These are phyloP conservation scores for Fusarium goolgardi DNA, from an alignment of 2,329 filamentous ascomycete genomes.

Conservation along the genomic window DNA sequence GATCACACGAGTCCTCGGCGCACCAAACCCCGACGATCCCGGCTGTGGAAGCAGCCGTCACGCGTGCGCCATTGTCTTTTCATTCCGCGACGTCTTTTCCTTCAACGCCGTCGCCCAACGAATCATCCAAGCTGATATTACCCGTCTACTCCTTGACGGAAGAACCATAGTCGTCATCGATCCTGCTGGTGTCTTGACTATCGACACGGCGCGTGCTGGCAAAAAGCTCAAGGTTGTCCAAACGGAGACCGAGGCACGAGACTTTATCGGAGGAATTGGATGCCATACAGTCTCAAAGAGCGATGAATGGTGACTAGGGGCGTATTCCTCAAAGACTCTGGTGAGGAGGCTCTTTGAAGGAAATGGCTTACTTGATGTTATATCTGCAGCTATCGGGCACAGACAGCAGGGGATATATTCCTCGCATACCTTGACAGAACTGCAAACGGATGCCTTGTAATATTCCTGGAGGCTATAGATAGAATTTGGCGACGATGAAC, in stretches of 20 bases:
- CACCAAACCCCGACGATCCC: slow-evolving; percentile 40
- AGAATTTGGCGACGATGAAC: neutral
- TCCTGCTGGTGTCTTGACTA: slow-evolving; percentile 43
- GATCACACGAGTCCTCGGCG: slow-evolving; percentile 46
- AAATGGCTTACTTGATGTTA: slow-evolving; percentile 7
- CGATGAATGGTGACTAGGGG: slow-evolving; percentile 39
- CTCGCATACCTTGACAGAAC: neutral
- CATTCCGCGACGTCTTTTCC: slow-evolving; percentile 50
- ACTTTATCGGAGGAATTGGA: slow-evolving; percentile 48
- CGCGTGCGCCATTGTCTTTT: slow-evolving; percentile 50
- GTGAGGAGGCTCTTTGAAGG: slow-evolving; percentile 9
- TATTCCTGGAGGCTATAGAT: neutral
- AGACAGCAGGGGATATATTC: neutral
- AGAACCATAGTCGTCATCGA: slow-evolving; percentile 50
- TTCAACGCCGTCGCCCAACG: slow-evolving; percentile 47
- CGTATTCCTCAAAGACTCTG: slow-evolving; percentile 11
- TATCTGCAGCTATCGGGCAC: slow-evolving; percentile 1
- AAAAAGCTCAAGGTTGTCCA: slow-evolving; percentile 39
- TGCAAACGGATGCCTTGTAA: neutral
- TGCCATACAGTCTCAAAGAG: slow-evolving; percentile 45
- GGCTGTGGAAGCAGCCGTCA: slow-evolving; percentile 43
- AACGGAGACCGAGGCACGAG: slow-evolving; percentile 45
- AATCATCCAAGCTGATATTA: slow-evolving; percentile 48
- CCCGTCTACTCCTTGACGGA: slow-evolving; percentile 40
- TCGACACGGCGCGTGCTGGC: slow-evolving; percentile 24